Conservation (phyloP, 805 yeast genomes). For the Wickerhamiella kazuoi region DNA sequence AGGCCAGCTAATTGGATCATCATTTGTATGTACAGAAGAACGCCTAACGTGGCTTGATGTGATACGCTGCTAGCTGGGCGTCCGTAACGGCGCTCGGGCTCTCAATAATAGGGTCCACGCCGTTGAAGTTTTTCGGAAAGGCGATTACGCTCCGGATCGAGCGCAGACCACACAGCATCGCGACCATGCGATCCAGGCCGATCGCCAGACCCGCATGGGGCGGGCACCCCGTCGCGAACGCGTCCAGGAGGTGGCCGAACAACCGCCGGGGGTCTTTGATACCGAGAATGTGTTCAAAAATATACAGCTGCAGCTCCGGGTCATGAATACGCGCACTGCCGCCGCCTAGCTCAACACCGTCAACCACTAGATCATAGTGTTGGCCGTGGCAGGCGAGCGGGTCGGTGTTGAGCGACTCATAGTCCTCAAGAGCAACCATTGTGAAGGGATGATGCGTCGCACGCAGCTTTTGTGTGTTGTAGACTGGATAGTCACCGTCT, state of each 20-base stretch:
- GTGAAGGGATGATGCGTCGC: conserved; percentile 98
- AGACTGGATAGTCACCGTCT: conserved; percentile 37
- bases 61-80: conserved; percentile 36
- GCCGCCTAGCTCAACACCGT: conserved; percentile 94
- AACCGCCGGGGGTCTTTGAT: conserved; percentile 39
- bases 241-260: conserved; percentile 74
- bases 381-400: conserved; percentile 66
- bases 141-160: conserved; percentile 89
- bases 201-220: conserved; percentile 97
- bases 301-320: conserved; percentile 51
- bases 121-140: conserved; percentile 83
- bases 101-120: conserved; percentile 72
- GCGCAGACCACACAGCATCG: conserved; percentile 62
- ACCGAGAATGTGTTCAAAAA: conserved; percentile 46
- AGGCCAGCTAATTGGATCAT: too few species aligned
- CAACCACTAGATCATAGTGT: conserved; percentile 84
- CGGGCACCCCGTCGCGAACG: conserved; percentile 83
- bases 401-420: conserved; percentile 31
- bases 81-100: conserved; percentile 56
- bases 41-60: conserved; percentile 17
- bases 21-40: neutral
- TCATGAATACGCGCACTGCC: conserved; percentile 94
- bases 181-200: conserved; percentile 85
- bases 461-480: conserved; percentile 30
- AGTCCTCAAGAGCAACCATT: conserved; percentile 63